A percentile compares a stretch with the other conserved stretches of the same genome.
These are phyloP conservation scores for Pholiota adiposa DNA, from an alignment of 1,284 basidiomycete species.

Conservation along the genomic window DNA sequence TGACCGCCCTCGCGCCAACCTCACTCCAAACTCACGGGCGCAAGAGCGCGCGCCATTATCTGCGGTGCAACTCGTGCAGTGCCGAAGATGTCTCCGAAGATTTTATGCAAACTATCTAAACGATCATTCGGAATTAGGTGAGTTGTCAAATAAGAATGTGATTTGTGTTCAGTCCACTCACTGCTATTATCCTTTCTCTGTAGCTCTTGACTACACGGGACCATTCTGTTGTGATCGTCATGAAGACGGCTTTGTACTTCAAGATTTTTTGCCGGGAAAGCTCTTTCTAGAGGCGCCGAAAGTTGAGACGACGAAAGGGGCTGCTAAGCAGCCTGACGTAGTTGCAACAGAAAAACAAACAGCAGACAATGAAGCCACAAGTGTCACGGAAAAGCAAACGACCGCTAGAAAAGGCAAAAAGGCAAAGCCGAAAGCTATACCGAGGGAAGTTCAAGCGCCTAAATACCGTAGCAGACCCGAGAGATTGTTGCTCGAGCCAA, in stretches of 20 bases:
- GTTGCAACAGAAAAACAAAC: too few species aligned
- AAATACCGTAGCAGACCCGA: neutral
- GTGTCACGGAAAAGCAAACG: too few species aligned
- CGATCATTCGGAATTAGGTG: slow-evolving; percentile 20
- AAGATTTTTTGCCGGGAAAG: neutral
- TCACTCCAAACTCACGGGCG: slow-evolving; percentile 11
- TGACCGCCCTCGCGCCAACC: slow-evolving; percentile 16
- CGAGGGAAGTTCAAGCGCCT: too few species aligned
- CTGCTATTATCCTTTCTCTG: too few species aligned
- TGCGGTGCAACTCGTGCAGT: slow-evolving; percentile 14
- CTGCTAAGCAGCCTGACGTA: too few species aligned
- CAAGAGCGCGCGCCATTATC: slow-evolving; percentile 19
- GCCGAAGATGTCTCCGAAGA: slow-evolving; percentile 5
- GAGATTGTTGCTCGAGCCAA: neutral
- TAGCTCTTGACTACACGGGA: neutral
- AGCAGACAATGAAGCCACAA: too few species aligned
- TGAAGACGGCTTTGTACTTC: slow-evolving; percentile 6
- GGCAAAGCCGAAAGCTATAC: too few species aligned
- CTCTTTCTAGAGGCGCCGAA: neutral
- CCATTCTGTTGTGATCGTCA: slow-evolving; percentile 1
- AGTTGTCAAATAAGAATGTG: too few species aligned
- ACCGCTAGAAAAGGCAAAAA: too few species aligned
- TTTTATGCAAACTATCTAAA: slow-evolving; percentile 19
- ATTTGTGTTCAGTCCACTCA: too few species aligned
- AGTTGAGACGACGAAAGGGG: too few species aligned